Evolutionary conservation across 352 stramenopile genomes (phyloP), one percentile per base, ranked within the genome.

Genomic region (Phytophthora fragariaefolia): DNA sequence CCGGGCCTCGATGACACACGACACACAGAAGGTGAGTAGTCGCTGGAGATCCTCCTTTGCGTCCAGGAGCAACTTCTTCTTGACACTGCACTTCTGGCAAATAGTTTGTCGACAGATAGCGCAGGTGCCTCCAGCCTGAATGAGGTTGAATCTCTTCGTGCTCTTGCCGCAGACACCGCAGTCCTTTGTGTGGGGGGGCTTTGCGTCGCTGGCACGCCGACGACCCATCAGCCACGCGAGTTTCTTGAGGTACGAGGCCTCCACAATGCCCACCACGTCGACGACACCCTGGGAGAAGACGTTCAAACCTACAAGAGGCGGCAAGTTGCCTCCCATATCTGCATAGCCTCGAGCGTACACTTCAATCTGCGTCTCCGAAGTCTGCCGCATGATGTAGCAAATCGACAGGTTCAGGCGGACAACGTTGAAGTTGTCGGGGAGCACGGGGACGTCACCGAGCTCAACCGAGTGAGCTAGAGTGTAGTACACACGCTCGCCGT

Each of bases 231-330:
- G 53, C 71, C 71, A 87, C 30, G 62, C 67, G 9, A 87, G 63
- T 69, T 87, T 87, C 69, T 82, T 82, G 15, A 85, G 56, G 23
- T 85, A 83, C 34, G 76, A 85, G 27, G 71, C 77, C 47, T 85
- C 79, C 28, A 85, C 77, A 38, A 82, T 74, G 22, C 69, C 69
- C 46, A 77, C 74, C 3, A 75, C 61, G 22, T 72, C 65, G 1
- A 69, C 70, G 1, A 79, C 52, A 9, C 66, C 73, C 27, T 77
- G 63, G 1, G 74, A 58, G 50, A 82, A 74, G 1, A 82, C 58
- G 24, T 52, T 72, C n/a, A 73, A 38, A 1, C 61, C 63, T 27
- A 86, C 63, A 0, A 74, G 34, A 5, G 72, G 62, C 0, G 78
- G 68, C 17, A 86, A 46, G 22, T 54, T 79, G 26, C 77, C 76